Evolutionary conservation across 176 grass and related monocot genomes (phyloP), one percentile per base, ranked within the genome.

Genomic region (Cenchrus purpureus): DNA sequence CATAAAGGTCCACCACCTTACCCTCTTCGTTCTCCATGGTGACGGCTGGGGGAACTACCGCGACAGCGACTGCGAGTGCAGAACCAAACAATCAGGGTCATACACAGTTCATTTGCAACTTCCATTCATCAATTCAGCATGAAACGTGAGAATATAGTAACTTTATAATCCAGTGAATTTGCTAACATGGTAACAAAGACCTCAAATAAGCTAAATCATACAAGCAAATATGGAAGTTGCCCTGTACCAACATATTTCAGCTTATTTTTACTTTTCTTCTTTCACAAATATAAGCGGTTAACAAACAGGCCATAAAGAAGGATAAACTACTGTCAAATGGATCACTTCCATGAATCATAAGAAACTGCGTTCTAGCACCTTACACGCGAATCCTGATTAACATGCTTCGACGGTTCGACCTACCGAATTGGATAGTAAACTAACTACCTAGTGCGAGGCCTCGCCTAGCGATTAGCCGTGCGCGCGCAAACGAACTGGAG

Each of bases 21-120:
- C 92, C 92, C 80, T 89, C 92, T 64, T 94, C 92, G 77, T 94
- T 94, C 84, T 94, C 84, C 87, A 89, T 89, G 60, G 40, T 74
- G 68, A 28, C 82, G 40, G 61, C 12, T 80, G 59, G 61, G 40
- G 8, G 8, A 12, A 25, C 29, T 16, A 75, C 69, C 25, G 57
- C 62, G 77, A 6, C 51, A 87, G 71, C 22, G 10, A 76, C 55
- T 82, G 79, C 43, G 1, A 15, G 12, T 0, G 2, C 1, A 15
- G 8, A 57, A 5, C 8, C 12, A 31, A 16, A 45, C 8, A 66
- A 22, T 75, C 22, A 79, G 84, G 34, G 2, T 10, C 2, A 55
- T 37, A 62, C 20, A 62, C 59, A 62, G 22, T 62, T 62, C 22
- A 61, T 9, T 28, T 61, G 59, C 8, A 40, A 40, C 37, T 40